Conservation (phyloP, 495 filamentous ascomycete genomes). For the Hapsidospora chrysogenum region DNA sequence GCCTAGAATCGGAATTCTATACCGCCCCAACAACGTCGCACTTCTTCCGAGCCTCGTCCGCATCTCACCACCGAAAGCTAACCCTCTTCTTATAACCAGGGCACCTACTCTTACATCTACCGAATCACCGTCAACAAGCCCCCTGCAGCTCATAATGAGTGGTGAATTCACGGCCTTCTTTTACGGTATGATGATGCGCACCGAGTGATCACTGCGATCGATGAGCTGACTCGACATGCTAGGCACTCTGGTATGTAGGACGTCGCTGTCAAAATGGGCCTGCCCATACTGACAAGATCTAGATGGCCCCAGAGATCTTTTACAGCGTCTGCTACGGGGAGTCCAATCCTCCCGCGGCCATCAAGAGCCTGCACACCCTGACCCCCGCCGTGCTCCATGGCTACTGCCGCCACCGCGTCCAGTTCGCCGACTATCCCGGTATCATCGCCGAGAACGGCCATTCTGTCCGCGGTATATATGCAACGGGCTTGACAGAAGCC, state of each 20-base stretch:
- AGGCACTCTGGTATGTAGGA: no score
- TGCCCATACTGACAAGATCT: no score
- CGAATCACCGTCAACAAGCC: no score
- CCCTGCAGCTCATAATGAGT: no score
- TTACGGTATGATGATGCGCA: slow-evolving; percentile 32
- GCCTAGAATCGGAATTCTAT: no score
- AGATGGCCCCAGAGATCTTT: slow-evolving; percentile 70
- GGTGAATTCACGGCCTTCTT: slow-evolving; percentile 40
- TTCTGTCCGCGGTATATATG: slow-evolving; percentile 63
- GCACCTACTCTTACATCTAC: no score
- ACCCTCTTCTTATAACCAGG: no score
- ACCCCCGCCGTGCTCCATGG: slow-evolving; percentile 59
- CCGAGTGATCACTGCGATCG: not conserved
- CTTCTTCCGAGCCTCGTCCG: no score
- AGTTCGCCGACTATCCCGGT: slow-evolving; percentile 65
- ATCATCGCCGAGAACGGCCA: slow-evolving; percentile 39
- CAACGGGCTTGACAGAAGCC: slow-evolving; percentile 59
- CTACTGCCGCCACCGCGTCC: slow-evolving; percentile 43
- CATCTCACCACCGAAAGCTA: no score
- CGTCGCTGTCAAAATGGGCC: no score
- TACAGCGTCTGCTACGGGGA: slow-evolving; percentile 58
- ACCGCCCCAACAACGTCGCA: no score
- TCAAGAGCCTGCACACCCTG: slow-evolving; percentile 38
- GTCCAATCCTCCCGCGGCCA: slow-evolving; percentile 11
- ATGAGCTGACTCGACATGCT: no score